Percentiles rank a stretch among this genome's conserved stretches.
Evolutionary conservation across 2,329 filamentous ascomycete genomes (phyloP).

Genomic region (Colletotrichum musicola): DNA sequence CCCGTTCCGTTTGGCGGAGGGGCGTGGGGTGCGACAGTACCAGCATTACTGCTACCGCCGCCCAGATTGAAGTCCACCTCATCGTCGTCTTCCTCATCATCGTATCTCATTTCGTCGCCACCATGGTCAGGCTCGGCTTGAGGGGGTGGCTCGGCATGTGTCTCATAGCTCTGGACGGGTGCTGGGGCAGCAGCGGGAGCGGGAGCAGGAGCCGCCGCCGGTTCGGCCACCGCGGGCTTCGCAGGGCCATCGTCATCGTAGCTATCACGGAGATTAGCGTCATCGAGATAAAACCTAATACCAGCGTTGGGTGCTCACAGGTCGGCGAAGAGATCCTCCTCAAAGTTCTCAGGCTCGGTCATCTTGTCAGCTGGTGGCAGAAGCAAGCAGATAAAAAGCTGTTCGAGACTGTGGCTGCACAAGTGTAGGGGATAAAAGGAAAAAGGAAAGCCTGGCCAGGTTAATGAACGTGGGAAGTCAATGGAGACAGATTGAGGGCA

Average conservation of each 20-base stretch:
- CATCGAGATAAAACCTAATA: conserved; percentile 41
- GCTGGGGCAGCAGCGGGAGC: conserved; percentile 44
- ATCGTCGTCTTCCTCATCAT: conserved; percentile 66
- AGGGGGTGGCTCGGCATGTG: conserved; percentile 44
- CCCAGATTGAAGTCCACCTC: conserved; percentile 71
- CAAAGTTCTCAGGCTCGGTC: conserved; percentile 85
- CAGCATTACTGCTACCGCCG: conserved; percentile 41
- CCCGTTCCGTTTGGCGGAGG: conserved; percentile 34
- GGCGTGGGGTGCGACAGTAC: conserved; percentile 16
- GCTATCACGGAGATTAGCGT: conserved; percentile 52
- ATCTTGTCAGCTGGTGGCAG: conserved; percentile 60
- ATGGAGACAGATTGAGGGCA: conserved; percentile 11
- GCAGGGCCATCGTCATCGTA: conserved; percentile 74
- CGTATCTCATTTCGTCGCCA: conserved; percentile 54
- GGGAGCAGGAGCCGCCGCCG: conserved; percentile 49
- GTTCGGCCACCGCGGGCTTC: conserved; percentile 48
- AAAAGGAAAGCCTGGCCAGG: background rate
- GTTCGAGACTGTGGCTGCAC: background rate
- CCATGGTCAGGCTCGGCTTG: conserved; percentile 53
- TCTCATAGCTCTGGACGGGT: conserved; percentile 45
- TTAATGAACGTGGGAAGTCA: conserved; percentile 27
- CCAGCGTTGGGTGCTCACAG: conserved; percentile 70
- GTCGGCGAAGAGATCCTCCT: conserved; percentile 96
- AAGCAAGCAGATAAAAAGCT: background rate
- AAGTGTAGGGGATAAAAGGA: conserved; percentile 13